A percentile compares a stretch with the other conserved stretches of the same genome.
Conservation (phyloP, 176 grass and related monocot species). For the Aegilops longissima region DNA sequence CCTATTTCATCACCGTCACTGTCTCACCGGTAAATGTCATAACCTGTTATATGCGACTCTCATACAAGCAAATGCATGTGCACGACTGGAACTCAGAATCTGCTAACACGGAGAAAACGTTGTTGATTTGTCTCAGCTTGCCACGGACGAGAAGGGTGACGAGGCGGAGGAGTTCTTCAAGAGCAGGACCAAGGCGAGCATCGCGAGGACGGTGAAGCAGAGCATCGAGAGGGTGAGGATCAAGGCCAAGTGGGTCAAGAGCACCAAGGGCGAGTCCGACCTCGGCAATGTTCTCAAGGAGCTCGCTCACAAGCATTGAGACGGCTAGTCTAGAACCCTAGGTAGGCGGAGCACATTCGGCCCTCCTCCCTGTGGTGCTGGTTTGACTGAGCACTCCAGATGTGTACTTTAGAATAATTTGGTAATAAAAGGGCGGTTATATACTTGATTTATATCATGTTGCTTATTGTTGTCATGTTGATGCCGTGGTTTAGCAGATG, state of each 20-base stretch:
- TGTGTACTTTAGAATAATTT: neutral
- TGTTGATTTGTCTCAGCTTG: slow-evolving; percentile 50
- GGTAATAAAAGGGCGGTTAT: neutral
- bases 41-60: neutral
- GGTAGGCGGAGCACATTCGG: neutral
- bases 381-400: neutral
- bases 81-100: neutral
- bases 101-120: neutral
- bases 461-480: neutral
- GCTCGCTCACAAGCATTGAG: slow-evolving; percentile 40
- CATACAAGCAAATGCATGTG: neutral
- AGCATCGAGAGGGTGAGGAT: slow-evolving; percentile 79
- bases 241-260: slow-evolving; percentile 76
- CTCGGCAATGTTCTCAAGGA: slow-evolving; percentile 55
- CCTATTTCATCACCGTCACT: slow-evolving; percentile 48
- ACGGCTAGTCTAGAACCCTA: neutral
- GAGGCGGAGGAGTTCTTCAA: slow-evolving; percentile 84
- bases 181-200: slow-evolving; percentile 59
- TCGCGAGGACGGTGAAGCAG: slow-evolving; percentile 82
- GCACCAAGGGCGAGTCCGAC: slow-evolving; percentile 57
- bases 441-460: neutral
- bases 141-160: slow-evolving; percentile 64
- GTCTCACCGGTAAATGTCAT: slow-evolving; percentile 52
- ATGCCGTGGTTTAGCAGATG: neutral
- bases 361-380: neutral